Base-by-base conservation (phyloP, 2,329 filamentous ascomycete species). In the Arthrobotrys sphaeroides region DNA sequence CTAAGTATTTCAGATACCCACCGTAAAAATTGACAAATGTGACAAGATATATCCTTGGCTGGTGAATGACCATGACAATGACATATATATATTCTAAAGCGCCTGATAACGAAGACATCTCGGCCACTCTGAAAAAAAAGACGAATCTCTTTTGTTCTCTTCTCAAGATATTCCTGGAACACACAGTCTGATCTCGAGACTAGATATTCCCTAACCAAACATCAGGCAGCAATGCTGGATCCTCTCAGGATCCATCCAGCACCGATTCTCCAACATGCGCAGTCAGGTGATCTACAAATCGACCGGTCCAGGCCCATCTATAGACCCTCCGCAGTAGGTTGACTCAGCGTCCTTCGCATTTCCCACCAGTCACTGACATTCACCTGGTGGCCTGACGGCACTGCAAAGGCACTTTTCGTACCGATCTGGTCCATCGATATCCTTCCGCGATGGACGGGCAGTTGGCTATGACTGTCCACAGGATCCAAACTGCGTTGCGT, bases 401-500 rank as follows among this genome's bases (percentile, higher is more conserved):
- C n/a, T n/a, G n/a, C 13, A 33, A 67, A 67, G 16, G 62, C 40
- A 57, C 62, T 40, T 67, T 59, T 67, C 36, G 62, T 59, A 67
- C 62, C n/a, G 26, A 2, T 20, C 7, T 13, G 7, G 5, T 3
- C 36, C 36, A 7, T 22, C 16, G 28, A 16, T 20, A 18, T 5
- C 45, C 16, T n/a, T 51, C 22, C 3, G 2, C 13, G 6, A 7
- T 22, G 18, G 2, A 20, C 9, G 22, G 45, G 13, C 26, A 18
- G 26, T 53, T n/a, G 49, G 20, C 18, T 1, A 26, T 28, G n/a
- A n/a, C 12, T 7, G 33, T n/a, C 24, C 13, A 22, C 67, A 66
- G 68, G 60, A 65, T 66, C 68, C 60, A 53, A 12, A 31, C n/a
- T 57, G 69, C 55, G 69, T 73, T 73, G 69, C 13, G 18, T 40